Conservation (phyloP, 192 early-diverging fungal species). For the Thoreauomyces humboldtii region DNA sequence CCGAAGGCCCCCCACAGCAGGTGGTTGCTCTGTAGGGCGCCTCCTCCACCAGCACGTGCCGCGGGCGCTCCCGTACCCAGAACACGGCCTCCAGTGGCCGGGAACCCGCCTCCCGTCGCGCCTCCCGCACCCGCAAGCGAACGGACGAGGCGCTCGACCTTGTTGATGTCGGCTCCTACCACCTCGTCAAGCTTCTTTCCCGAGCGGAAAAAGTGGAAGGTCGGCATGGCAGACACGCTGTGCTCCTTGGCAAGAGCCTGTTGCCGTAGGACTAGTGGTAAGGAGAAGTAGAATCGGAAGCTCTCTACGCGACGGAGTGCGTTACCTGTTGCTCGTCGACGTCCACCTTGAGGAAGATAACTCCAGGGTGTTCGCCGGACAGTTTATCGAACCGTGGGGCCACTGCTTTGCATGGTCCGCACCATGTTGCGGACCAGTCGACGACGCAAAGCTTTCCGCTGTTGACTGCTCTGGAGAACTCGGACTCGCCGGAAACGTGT, state of each 20-base stretch:
- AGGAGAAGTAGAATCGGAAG: not conserved
- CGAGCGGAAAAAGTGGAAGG: conserved; percentile 57
- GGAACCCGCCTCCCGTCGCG: conserved; percentile 5
- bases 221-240: conserved; percentile 69
- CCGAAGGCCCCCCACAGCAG: conserved; percentile 2
- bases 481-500: conserved; percentile 30
- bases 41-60: not conserved
- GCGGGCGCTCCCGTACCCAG: conserved; percentile 7
- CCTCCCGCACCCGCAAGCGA: conserved; percentile 1
- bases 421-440: conserved; percentile 82
- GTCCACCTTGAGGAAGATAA: conserved; percentile 79
- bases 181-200: conserved; percentile 53
- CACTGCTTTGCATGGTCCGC: conserved; percentile 82
- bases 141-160: conserved; percentile 35
- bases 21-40: not conserved
- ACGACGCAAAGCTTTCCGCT: conserved; percentile 54
- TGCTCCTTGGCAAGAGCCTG: conserved; percentile 34
- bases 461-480: conserved; percentile 44
- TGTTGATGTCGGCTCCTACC: conserved; percentile 50
- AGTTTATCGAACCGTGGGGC: conserved; percentile 62
- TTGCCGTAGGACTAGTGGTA: not conserved
- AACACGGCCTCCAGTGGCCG: conserved; percentile 11
- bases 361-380: conserved; percentile 44
- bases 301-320: not conserved
- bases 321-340: conserved; percentile 64